Conservation (phyloP, 2,329 filamentous ascomycete species). For the Alternaria brassicae region DNA sequence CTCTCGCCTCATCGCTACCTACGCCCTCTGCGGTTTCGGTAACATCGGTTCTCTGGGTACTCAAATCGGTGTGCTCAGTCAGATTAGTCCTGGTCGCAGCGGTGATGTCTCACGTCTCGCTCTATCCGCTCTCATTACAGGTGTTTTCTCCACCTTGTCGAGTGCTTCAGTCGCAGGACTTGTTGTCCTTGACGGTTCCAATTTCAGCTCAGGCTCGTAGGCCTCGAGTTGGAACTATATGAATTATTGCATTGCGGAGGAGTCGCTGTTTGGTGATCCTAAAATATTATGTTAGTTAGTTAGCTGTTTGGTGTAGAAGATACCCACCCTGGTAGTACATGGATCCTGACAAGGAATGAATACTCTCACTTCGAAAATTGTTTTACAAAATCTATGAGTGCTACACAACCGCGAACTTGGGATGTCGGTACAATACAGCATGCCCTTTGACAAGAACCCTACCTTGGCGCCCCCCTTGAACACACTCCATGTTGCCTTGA, state of each 20-base stretch:
- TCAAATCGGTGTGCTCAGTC: conserved; percentile 85
- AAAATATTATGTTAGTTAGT: conserved; percentile 29
- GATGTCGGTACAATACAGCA: neutral
- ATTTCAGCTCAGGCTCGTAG: conserved; percentile 32
- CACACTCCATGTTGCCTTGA: conserved; percentile 14
- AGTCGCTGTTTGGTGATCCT: conserved; percentile 12
- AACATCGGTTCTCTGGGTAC: conserved; percentile 89
- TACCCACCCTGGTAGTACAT: conserved; percentile 28
- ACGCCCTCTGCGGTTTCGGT: conserved; percentile 76
- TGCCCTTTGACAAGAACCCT: neutral
- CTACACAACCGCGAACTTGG: neutral
- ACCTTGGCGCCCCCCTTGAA: conserved; percentile 18
- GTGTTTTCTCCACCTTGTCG: conserved; percentile 79
- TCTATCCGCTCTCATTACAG: conserved; percentile 77
- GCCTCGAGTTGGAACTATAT: neutral
- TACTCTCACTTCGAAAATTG: neutral
- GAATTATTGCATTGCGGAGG: conserved; percentile 6
- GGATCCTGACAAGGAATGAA: conserved; percentile 15
- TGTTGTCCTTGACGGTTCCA: conserved; percentile 57
- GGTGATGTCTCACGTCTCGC: conserved; percentile 80
- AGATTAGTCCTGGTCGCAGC: conserved; percentile 76
- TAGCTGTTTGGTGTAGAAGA: conserved; percentile 26
- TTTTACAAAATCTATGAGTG: neutral
- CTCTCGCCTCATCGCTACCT: conserved; percentile 82
- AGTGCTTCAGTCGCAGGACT: conserved; percentile 68